A percentile compares a stretch with the other conserved stretches of the same genome.
phyloP scores from a whole-genome alignment of 2,329 filamentous ascomycete genomes.

The Pseudogymnoascus sp. region DNA sequence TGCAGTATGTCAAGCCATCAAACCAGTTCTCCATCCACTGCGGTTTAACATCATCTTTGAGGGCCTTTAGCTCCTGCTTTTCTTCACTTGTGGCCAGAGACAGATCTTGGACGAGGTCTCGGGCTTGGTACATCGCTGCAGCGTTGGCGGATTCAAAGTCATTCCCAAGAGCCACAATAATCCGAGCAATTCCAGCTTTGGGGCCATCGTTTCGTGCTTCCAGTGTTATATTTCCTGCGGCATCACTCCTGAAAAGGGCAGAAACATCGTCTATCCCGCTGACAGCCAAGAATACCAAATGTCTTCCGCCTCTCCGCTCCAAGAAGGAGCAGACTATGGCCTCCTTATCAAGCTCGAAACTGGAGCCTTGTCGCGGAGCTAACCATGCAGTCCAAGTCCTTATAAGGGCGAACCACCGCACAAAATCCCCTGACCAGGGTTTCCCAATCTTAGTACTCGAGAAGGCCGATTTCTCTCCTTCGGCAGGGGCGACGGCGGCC shows the following conservation, averaged over 20 bases:
- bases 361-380: constrained; percentile 70
- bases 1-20: constrained; percentile 91
- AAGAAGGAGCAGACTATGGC: constrained; percentile 73
- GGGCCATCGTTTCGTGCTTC: constrained; percentile 64
- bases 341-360: constrained; percentile 65
- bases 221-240: constrained; percentile 57
- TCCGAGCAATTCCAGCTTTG: constrained; percentile 43
- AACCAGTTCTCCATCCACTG: constrained; percentile 83
- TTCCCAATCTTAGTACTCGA: constrained; percentile 30
- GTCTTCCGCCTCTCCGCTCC: constrained; percentile 53
- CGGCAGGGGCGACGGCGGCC: constrained; percentile 44
- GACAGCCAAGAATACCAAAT: constrained; percentile 69
- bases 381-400: constrained; percentile 78
- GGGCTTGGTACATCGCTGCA: constrained; percentile 80
- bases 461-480: constrained; percentile 49
- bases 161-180: constrained; percentile 64
- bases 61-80: constrained; percentile 37
- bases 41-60: constrained; percentile 42
- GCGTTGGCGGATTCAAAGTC: constrained; percentile 69
- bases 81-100: constrained; percentile 37
- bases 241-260: constrained; percentile 58
- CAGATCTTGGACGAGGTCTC: constrained; percentile 48
- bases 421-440: constrained; percentile 27
- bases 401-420: constrained; percentile 68
- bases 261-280: constrained; percentile 65